These are phyloP conservation scores for Geoglossum glabrum DNA, from an alignment of 495 filamentous ascomycete genomes.

Conservation along the genomic window DNA sequence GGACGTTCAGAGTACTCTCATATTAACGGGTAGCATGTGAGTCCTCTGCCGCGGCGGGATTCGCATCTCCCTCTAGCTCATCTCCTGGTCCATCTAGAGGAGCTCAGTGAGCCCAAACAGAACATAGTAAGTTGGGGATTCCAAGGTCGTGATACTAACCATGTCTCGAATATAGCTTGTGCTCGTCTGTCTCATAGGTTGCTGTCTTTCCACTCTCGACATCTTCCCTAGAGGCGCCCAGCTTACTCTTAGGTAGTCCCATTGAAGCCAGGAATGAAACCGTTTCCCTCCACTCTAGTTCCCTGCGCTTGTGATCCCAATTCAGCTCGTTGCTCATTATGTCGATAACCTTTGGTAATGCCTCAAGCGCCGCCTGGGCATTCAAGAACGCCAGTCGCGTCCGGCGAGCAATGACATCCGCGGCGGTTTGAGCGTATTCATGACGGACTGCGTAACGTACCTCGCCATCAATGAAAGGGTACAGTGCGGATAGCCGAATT, in stretches of 20 bases:
- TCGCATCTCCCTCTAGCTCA: not conserved
- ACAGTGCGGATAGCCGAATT: constrained; percentile 57
- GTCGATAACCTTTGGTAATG: constrained; percentile 74
- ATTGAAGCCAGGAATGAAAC: constrained; percentile 63
- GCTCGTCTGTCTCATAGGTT: constrained; percentile 13
- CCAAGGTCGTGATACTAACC: not conserved
- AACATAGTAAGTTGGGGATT: not conserved
- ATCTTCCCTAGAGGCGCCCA: constrained; percentile 47
- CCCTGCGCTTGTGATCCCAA: constrained; percentile 58
- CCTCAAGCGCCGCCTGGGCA: constrained; percentile 84
- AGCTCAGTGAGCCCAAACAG: not conserved
- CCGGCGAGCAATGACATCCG: constrained; percentile 74
- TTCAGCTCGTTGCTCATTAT: constrained; percentile 77
- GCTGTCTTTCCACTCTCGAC: constrained; percentile 52
- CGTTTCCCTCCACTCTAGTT: constrained; percentile 69
- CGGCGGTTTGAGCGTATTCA: constrained; percentile 88
- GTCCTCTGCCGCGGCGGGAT: not conserved
- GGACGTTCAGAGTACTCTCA: not conserved
- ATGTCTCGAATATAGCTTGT: constrained; percentile 5
- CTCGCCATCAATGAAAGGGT: constrained; percentile 95
- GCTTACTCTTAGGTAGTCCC: constrained; percentile 64
- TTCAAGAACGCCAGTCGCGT: constrained; percentile 88
- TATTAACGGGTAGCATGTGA: not conserved
- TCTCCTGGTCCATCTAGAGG: not conserved
- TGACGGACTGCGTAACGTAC: constrained; percentile 74